A percentile compares a stretch with the other conserved stretches of the same genome.
Evolutionary conservation across 1,284 basidiomycete species (phyloP).

Genomic region (Papiliotrema fonsecae): DNA sequence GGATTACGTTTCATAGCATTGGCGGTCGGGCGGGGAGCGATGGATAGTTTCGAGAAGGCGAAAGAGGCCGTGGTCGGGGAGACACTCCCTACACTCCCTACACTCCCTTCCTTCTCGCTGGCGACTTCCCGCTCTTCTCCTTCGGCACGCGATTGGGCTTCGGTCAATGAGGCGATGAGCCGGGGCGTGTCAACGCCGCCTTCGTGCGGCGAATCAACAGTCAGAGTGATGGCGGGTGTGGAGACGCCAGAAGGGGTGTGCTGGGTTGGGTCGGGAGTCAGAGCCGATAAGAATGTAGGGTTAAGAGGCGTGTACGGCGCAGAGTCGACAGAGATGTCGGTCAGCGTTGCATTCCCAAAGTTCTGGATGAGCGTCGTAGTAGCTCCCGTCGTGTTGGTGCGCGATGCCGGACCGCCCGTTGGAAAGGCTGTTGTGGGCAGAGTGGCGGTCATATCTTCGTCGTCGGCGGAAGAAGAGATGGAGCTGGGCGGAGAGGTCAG

Average conservation of each 20-base stretch:
- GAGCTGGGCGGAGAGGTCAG: conserved; percentile 6
- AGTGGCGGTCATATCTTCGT: not conserved
- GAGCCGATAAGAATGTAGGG: conserved; percentile 8
- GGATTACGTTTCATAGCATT: no score
- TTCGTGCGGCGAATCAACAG: conserved; percentile 10
- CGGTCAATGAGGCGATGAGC: conserved; percentile 6
- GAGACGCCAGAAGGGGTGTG: not conserved
- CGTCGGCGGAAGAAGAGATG: not conserved
- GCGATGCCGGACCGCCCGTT: not conserved
- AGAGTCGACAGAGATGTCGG: conserved; percentile 1
- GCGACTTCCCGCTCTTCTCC: not conserved
- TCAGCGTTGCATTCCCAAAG: not conserved
- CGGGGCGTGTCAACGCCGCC: not conserved
- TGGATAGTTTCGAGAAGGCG: conserved; percentile 13
- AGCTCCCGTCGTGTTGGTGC: not conserved
- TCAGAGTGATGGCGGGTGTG: conserved; percentile 15
- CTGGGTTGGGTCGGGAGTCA: not conserved
- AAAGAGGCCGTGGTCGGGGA: conserved; percentile 6
- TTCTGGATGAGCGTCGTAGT: not conserved
- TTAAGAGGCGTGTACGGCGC: conserved; percentile 13
- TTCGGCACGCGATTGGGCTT: conserved; percentile 2
- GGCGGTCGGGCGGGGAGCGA: conserved; percentile 30
- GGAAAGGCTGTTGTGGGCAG: not conserved
- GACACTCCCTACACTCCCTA: no score
- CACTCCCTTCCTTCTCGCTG: conserved; percentile 17